Evolutionary conservation across 108 stramenopile species (phyloP).

Genomic region (Skeletonema grethae): DNA sequence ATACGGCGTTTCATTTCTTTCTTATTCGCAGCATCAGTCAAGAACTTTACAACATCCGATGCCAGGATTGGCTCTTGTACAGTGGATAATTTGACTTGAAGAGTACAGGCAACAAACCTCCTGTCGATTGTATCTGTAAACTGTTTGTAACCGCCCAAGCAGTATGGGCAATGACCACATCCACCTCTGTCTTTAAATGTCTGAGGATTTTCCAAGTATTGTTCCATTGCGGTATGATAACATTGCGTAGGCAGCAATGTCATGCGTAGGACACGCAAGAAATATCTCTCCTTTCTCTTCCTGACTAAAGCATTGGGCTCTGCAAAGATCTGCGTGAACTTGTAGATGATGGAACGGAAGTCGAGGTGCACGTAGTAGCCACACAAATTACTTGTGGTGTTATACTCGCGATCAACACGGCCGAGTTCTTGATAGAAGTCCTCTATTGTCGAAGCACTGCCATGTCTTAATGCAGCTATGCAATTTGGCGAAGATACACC

Average conservation of each 20-base stretch:
- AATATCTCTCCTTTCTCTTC: background rate
- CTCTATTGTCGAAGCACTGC: background rate
- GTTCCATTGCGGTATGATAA: conserved; percentile 10
- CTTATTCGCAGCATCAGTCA: background rate
- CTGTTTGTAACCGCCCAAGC: background rate
- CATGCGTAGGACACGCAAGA: background rate
- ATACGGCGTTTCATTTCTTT: background rate
- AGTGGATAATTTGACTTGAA: conserved; percentile 4
- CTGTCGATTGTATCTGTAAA: background rate
- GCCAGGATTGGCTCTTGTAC: too few species aligned
- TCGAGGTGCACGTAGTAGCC: conserved; percentile 6
- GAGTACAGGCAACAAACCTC: background rate
- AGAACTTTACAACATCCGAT: background rate
- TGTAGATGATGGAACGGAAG: background rate
- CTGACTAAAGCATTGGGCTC: background rate
- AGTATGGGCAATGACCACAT: conserved; percentile 2
- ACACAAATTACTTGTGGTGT: background rate
- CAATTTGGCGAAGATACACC: conserved; percentile 4
- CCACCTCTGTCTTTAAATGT: background rate
- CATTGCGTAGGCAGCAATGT: conserved; percentile 6
- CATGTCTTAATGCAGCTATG: background rate
- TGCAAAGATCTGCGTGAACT: background rate
- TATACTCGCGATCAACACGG: conserved; percentile 7
- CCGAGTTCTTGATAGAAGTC: conserved; percentile 18
- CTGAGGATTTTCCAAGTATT: conserved; percentile 8